phyloP scores from a whole-genome alignment of 169 alveolate species.

The Plasmodium adleri region DNA sequence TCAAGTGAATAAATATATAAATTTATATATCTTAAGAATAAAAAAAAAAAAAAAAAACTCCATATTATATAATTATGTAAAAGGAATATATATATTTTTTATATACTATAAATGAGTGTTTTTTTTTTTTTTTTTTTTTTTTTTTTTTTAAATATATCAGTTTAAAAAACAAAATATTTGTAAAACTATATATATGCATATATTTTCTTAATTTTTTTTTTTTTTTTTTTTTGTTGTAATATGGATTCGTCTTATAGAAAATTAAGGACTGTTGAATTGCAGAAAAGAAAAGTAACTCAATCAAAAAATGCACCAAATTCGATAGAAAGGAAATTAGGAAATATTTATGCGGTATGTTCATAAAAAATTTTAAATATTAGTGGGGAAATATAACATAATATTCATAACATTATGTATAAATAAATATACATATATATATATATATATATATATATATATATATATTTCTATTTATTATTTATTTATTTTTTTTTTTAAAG shows the following conservation, averaged over 20 bases:
- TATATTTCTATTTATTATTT: neutral
- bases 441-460: neutral
- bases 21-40: too few species aligned
- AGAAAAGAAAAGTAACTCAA: constrained; percentile 60
- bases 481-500: constrained; percentile 32
- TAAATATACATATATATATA: neutral
- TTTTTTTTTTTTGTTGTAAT: neutral
- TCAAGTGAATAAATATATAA: too few species aligned
- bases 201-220: too few species aligned
- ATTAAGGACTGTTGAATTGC: constrained; percentile 29
- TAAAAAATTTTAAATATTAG: neutral
- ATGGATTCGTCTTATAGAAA: constrained; percentile 27
- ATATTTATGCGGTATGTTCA: constrained; percentile 47
- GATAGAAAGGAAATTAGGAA: constrained; percentile 55
- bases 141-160: too few species aligned
- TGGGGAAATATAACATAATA: neutral
- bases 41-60: too few species aligned
- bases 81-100: too few species aligned
- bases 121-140: too few species aligned
- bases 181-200: too few species aligned
- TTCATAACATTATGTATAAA: neutral
- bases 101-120: too few species aligned
- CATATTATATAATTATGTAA: too few species aligned
- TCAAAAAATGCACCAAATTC: constrained; percentile 43
- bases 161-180: too few species aligned